phyloP scores from a whole-genome alignment of 768 basidiomycete genomes.

The Boletus coccyginus region DNA sequence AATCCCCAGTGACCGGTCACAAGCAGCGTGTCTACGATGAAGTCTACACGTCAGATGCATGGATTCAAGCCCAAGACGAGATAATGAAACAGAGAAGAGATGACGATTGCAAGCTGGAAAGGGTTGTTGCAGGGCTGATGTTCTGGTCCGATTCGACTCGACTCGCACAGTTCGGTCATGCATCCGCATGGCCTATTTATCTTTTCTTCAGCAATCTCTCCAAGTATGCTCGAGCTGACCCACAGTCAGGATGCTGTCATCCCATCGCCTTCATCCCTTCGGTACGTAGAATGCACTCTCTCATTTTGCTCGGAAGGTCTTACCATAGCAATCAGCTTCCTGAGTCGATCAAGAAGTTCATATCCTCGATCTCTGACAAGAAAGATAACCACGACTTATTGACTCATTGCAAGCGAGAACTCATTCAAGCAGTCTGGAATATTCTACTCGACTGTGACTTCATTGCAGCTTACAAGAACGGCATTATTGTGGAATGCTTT shows the following conservation, averaged over 20 bases:
- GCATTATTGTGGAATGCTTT: too few species aligned
- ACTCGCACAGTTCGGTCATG: conserved; percentile 8
- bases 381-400: too few species aligned
- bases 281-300: neutral
- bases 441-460: too few species aligned
- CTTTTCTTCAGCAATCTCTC: neutral
- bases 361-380: neutral
- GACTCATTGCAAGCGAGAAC: too few species aligned
- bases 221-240: neutral
- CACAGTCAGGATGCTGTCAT: neutral
- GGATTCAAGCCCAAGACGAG: too few species aligned
- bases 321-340: neutral
- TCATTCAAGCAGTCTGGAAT: too few species aligned
- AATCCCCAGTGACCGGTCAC: too few species aligned
- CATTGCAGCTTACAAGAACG: too few species aligned
- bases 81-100: conserved; percentile 5
- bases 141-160: conserved; percentile 10
- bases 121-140: neutral
- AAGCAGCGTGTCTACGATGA: too few species aligned
- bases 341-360: neutral
- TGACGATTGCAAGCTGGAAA: neutral
- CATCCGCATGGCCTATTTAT: conserved; percentile 13
- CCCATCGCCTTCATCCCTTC: conserved; percentile 1
- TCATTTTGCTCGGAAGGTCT: neutral
- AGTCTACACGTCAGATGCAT: too few species aligned